Percentiles rank a stretch among this genome's conserved stretches.
Conservation (phyloP, 2,329 filamentous ascomycete genomes). For the Xylaria sp. region DNA sequence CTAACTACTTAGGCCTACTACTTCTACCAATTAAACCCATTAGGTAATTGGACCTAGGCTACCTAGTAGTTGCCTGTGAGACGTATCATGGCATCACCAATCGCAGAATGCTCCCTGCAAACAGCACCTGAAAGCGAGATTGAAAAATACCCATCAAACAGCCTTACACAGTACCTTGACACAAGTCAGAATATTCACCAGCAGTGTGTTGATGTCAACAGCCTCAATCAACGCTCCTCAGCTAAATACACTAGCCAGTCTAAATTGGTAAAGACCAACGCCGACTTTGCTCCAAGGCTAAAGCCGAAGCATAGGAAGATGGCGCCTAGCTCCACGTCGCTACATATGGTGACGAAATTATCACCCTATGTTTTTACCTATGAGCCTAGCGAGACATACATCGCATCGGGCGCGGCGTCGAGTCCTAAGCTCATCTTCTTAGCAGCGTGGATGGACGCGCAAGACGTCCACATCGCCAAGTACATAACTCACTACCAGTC, state of each 20-base stretch:
- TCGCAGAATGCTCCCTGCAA: too few species aligned
- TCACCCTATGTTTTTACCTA: constrained; percentile 46
- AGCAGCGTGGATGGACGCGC: constrained; percentile 63
- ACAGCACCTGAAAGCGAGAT: too few species aligned
- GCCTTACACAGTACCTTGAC: too few species aligned
- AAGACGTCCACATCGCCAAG: constrained; percentile 62
- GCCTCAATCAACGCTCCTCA: background rate
- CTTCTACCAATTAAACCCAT: too few species aligned
- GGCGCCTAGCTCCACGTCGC: constrained; percentile 34
- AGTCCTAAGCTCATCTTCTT: constrained; percentile 60
- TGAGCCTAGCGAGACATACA: constrained; percentile 39
- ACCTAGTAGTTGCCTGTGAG: too few species aligned
- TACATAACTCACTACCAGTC: constrained; percentile 59
- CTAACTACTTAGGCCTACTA: too few species aligned
- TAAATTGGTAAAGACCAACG: background rate
- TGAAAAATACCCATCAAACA: too few species aligned
- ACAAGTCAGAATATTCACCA: too few species aligned
- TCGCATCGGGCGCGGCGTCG: constrained; percentile 19
- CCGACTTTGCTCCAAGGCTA: background rate
- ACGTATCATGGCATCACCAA: too few species aligned
- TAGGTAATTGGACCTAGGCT: too few species aligned
- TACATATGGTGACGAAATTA: constrained; percentile 45
- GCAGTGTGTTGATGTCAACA: too few species aligned
- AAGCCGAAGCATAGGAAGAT: constrained; percentile 15
- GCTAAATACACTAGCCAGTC: background rate